Base-by-base conservation (phyloP, 2,329 filamentous ascomycete species). In the Alternaria consortialis region DNA sequence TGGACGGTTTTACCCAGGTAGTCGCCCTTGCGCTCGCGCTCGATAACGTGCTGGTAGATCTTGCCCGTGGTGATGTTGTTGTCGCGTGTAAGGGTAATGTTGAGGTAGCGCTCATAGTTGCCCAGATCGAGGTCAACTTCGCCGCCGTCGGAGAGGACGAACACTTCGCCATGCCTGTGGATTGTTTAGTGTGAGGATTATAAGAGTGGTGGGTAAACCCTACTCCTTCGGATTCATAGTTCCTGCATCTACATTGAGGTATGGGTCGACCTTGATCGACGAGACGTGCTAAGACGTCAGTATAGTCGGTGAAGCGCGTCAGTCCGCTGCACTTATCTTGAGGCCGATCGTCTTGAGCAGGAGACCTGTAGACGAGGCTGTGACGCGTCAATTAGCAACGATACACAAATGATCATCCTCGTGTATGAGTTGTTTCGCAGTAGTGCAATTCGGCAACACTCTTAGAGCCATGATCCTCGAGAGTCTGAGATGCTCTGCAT, bases 21-120 rank as follows among this genome's bases (percentile, higher is more conserved):
- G 77, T 95, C 90, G 56, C 88, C 89, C 64, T 82, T 81, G 66
- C 89, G 83, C 80, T 91, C 88, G 63, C 87, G 88, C 74, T 93
- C 88, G 72, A 97, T 93, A 55, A 97, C 94, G 72, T 91, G 88
- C 74, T 92, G 86, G 81, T 97, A 98, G 70, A 98, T 93, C 84
- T 98, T 97, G 76, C 95, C 95, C 6, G 94, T 97, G 4, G 95
- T 99, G 80, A 99, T 97, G 80, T 98, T 98, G 84, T 94, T 93
- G 71, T 97, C 93, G 63, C 90, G 85, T 8, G 88, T 92, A 63
- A 98, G 85, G 56, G 90, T 91, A 67, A 94, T 90, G 74, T 90
- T 90, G 56, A 97, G 88, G 77, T 97, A 97, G 43, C 90, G 86
- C 77, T 92, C 90, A 80, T 91, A 92, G 79, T 92, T 92, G 66